Evolutionary conservation across 2,329 filamentous ascomycete genomes (phyloP), one percentile per base, ranked within the genome.

Genomic region (Fusarium tricinctum): DNA sequence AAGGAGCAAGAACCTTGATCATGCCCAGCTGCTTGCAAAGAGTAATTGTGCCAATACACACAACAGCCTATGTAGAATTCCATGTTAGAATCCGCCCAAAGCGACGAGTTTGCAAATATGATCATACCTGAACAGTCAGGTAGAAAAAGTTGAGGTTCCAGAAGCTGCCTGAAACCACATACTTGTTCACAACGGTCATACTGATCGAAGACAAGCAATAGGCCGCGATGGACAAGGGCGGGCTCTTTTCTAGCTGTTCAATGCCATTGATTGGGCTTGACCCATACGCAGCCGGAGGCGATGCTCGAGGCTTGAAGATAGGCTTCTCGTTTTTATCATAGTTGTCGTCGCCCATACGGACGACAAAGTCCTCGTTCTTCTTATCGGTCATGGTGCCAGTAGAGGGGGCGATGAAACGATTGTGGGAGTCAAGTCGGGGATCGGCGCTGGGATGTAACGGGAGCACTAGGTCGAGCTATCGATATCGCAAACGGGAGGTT

Each of bases 121-220:
- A 43, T 26, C 88, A 76, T 88, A 97, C 95, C 90, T 98, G 96
- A 64, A 98, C 87, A 65, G 89, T 91, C 63, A 99, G 88, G 74
- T 97, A 91, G 82, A 99, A 93, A 81, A 98, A 97, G 82, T 97
- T 97, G 75, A 99, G 83, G 82, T 99, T 99, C 88, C 97, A 99
- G 71, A 91, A 88, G 51, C 87, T 86, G 63, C 96, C 96, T 9
- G 93, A 97, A 46, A 99, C 89, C 67, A 97, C 94, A 80, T 97
- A 99, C 86, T 99, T 99, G 84, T 99, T 99, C 80, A 97, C 96
- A n/a, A 97, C 92, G 9, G 96, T 99, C 96, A 99, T 99, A 80
- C 95, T 88, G 78, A 99, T 99, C n/a, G 94, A 97, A 53, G 95
- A 93, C 75, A 92, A 85, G 81, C 96, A 99, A 85, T 99, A 99